Conservation (phyloP, 176 grass and related monocot genomes). For the Zoysia pacifica region DNA sequence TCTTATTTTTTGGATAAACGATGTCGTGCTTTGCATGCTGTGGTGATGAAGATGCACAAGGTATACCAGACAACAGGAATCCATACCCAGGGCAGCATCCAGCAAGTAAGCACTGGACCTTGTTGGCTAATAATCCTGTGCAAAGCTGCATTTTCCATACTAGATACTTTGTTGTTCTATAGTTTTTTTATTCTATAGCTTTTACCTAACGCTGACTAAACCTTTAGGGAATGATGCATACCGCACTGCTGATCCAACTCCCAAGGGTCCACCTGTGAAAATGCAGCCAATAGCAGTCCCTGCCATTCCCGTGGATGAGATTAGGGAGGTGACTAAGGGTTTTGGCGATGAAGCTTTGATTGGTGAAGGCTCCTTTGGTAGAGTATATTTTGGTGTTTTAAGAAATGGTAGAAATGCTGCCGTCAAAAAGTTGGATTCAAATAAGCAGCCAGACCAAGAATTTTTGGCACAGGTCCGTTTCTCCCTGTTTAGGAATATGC, state of each 20-base stretch:
- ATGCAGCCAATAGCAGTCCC: conserved; percentile 79
- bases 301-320: conserved; percentile 64
- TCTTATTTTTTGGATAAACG: conserved; percentile 32
- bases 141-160: conserved; percentile 4
- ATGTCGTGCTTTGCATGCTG: conserved; percentile 71
- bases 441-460: conserved; percentile 90
- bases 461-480: conserved; percentile 61
- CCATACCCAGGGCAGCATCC: conserved; percentile 47
- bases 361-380: conserved; percentile 82
- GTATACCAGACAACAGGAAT: conserved; percentile 50
- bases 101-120: conserved; percentile 48
- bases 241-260: conserved; percentile 55
- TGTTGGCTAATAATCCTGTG: conserved; percentile 12
- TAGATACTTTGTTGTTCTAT: not conserved
- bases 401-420: conserved; percentile 69
- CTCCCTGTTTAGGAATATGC: conserved; percentile 16
- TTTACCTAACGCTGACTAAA: not conserved
- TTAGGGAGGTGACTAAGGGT: conserved; percentile 70
- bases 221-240: conserved; percentile 58
- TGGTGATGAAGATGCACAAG: conserved; percentile 55
- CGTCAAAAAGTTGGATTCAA: conserved; percentile 74
- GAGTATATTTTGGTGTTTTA: conserved; percentile 72
- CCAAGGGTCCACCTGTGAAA: conserved; percentile 64
- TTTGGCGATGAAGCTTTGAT: conserved; percentile 85
- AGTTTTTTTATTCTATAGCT: not conserved